These are phyloP conservation scores for Plantago major DNA, from an alignment of 257 asterid species.

Conservation along the genomic window DNA sequence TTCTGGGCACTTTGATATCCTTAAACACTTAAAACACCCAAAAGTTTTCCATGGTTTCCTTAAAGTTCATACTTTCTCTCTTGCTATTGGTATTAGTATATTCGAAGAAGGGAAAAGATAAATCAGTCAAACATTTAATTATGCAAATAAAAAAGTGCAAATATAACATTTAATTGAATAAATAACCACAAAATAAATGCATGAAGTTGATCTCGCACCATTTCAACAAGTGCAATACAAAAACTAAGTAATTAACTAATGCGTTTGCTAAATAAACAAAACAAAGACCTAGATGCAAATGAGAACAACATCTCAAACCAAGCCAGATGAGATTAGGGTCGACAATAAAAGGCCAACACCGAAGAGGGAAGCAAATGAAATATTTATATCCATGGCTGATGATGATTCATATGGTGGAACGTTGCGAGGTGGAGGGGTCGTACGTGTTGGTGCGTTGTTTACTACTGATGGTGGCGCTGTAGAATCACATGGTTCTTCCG, in stretches of 20 bases:
- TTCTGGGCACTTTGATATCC: too few species aligned
- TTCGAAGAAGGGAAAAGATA: too few species aligned
- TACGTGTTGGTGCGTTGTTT: not conserved
- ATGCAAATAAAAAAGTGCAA: too few species aligned
- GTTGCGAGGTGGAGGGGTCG: not conserved
- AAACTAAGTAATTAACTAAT: constrained; percentile 1
- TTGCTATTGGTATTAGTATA: too few species aligned
- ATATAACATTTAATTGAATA: not conserved
- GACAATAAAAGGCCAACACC: constrained; percentile 19
- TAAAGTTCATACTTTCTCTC: too few species aligned
- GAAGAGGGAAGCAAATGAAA: constrained; percentile 10
- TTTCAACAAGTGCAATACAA: not conserved
- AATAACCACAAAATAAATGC: constrained; percentile 3
- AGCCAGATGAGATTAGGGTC: constrained; percentile 5
- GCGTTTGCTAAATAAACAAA: not conserved
- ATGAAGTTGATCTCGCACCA: not conserved
- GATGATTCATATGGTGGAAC: constrained; percentile 14
- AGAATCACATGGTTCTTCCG: not conserved
- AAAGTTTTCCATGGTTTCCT: too few species aligned
- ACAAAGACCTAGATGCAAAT: constrained; percentile 7
- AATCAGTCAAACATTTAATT: too few species aligned
- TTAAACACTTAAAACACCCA: too few species aligned
- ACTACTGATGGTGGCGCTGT: not conserved
- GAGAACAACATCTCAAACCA: not conserved
- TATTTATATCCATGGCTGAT: constrained; percentile 12